Base-by-base conservation (phyloP, 257 asterid species). In the Capsicum baccatum region DNA sequence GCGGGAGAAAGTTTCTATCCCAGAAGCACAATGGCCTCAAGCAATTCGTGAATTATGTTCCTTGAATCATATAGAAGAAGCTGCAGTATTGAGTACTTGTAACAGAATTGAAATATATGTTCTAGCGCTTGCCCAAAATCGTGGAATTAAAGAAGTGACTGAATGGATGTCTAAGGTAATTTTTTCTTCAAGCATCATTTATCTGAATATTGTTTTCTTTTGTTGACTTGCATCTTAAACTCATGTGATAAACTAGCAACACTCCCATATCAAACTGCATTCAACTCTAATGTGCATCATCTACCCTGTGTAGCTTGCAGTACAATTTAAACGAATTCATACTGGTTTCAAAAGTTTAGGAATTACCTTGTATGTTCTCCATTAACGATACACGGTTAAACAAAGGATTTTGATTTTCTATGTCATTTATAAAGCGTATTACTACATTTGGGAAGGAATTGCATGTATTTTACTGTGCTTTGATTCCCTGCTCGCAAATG, bases 141-240 rank as follows among this genome's bases (percentile, higher is more conserved):
- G 97, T 57, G 99, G 99, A 59, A 88, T 94, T 80, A 96, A 92
- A 87, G 99, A 96, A 89, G 99, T 96, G 62, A 96, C 94, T 7
- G 98, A 94, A 81, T 96, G 99, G 99, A 92, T 94, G 95, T 96
- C 99, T 79, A 94, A 96, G 99, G 99, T 96, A 88, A 19, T 13
- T 26, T 6, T 66, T 66, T 42, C 16, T 35, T 66, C 56, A 59
- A 83, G 8, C 83, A 48, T 48, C 59, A 48, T 48, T n/a, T 76
- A 76, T 76, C 81, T 33, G 15, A 26, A 54, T 54, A 26, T 14
- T 76, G 9, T 26, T 76, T 76, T 37, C 62, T 48, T 74, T 74
- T 74, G 81, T 21, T 74, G 81, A 21, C 13, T 52, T 10, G 13
- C 81, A 74, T 74, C 19, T 21, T 50, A 48, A 71, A 73, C 3